These are phyloP conservation scores for Russula dissimulans DNA, from an alignment of 768 basidiomycete species.

Conservation along the genomic window DNA sequence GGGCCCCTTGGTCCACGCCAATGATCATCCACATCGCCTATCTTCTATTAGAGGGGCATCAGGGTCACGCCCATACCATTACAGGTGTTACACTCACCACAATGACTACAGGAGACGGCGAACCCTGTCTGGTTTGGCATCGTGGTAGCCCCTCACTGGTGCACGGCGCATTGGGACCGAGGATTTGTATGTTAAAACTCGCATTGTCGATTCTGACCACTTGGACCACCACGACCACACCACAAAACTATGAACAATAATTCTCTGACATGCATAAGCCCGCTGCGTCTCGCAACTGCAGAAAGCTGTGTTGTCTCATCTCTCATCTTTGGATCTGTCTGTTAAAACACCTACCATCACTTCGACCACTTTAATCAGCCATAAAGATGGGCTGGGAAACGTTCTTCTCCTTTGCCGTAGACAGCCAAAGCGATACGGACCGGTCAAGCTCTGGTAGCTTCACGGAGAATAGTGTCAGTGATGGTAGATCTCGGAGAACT, in stretches of 20 bases:
- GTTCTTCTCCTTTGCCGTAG: not conserved
- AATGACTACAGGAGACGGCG: not conserved
- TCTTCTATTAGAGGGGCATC: not conserved
- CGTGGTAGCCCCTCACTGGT: not conserved
- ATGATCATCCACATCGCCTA: no score
- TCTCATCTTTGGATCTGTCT: no score
- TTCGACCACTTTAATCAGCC: no score
- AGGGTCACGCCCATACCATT: no score
- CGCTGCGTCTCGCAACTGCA: not conserved
- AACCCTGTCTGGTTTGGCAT: not conserved
- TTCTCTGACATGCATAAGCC: not conserved
- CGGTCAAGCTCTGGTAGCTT: not conserved
- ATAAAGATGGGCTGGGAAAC: not conserved
- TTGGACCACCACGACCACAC: not conserved
- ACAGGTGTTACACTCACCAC: no score
- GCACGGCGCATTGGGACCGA: no score
- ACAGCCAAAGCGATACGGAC: not conserved
- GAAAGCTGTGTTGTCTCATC: not conserved
- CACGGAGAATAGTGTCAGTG: not conserved
- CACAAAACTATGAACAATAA: not conserved
- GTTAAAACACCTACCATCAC: no score
- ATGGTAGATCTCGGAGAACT: no score
- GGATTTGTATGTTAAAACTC: not conserved
- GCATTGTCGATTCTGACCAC: not conserved
- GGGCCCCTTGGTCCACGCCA: no score